These are phyloP conservation scores for Lecanosticta acicola DNA, from an alignment of 2,329 filamentous ascomycete genomes.

Conservation along the genomic window DNA sequence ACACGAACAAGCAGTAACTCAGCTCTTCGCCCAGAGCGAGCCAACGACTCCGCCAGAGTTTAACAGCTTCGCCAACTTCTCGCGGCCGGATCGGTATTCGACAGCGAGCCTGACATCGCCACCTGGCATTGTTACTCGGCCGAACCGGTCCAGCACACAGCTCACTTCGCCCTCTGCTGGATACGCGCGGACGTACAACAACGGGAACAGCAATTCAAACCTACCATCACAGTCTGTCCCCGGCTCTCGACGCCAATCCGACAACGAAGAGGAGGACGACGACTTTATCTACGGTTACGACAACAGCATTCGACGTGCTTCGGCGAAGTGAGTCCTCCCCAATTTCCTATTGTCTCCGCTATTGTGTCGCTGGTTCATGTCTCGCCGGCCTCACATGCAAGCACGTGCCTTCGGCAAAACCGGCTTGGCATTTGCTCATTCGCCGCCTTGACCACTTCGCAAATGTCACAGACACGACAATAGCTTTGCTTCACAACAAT, in stretches of 20 bases:
- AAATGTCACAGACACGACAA: constrained; percentile 5
- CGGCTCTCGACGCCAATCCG: constrained; percentile 80
- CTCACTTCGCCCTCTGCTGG: constrained; percentile 70
- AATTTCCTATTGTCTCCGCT: constrained; percentile 5
- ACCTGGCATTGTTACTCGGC: constrained; percentile 56
- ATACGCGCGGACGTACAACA: constrained; percentile 46
- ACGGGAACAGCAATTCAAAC: constrained; percentile 55
- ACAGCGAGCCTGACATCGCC: constrained; percentile 81
- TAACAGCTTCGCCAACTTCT: constrained; percentile 68
- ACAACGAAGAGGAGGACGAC: constrained; percentile 79
- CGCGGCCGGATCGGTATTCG: constrained; percentile 81
- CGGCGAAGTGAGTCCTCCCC: constrained; percentile 71
- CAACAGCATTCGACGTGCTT: constrained; percentile 66
- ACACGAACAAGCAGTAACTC: constrained; percentile 70
- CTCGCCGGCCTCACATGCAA: not conserved
- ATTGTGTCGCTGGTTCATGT: not conserved
- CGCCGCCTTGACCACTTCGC: not conserved
- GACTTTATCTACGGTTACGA: constrained; percentile 48
- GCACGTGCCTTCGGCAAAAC: not conserved
- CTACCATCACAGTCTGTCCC: constrained; percentile 81
- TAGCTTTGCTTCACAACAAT: constrained; percentile 3
- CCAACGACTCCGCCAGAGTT: constrained; percentile 95
- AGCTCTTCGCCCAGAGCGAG: constrained; percentile 68
- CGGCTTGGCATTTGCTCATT: not conserved
- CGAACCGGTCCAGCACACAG: constrained; percentile 70